These are phyloP conservation scores for Chalciporus pseudorubinellus DNA, from an alignment of 768 basidiomycete species.

Conservation along the genomic window DNA sequence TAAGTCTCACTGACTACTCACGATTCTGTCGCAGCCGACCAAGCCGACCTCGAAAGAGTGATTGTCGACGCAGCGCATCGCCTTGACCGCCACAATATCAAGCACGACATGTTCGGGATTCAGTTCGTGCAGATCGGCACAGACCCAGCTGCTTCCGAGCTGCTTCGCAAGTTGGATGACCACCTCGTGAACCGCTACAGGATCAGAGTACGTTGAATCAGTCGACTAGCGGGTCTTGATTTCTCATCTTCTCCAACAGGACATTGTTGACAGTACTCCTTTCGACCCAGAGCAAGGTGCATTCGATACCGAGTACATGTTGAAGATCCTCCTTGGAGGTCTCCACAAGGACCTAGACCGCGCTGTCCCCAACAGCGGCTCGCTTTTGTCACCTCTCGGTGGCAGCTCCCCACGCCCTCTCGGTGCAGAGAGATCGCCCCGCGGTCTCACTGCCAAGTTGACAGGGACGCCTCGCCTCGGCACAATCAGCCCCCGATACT, in stretches of 20 bases:
- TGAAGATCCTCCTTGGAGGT: slow-evolving; percentile 34
- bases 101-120: slow-evolving; percentile 41
- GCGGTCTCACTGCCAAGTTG: slow-evolving; percentile 6
- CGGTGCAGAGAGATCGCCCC: slow-evolving; percentile 13
- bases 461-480: slow-evolving; percentile 12
- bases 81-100: slow-evolving; percentile 36
- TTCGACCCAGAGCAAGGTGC: slow-evolving; percentile 31
- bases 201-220: slow-evolving; percentile 24
- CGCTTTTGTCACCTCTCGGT: slow-evolving; percentile 10
- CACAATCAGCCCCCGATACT: slow-evolving; percentile 13
- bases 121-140: slow-evolving; percentile 48
- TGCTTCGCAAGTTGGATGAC: slow-evolving; percentile 41
- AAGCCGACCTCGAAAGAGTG: slow-evolving; percentile 23
- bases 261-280: slow-evolving; percentile 48
- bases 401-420: not conserved
- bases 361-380: slow-evolving; percentile 1
- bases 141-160: slow-evolving; percentile 35
- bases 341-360: slow-evolving; percentile 20
- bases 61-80: slow-evolving; percentile 39
- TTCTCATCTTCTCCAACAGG: slow-evolving; percentile 24
- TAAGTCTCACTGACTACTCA: not conserved
- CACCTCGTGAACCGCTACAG: slow-evolving; percentile 32
- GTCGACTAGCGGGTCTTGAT: not conserved
- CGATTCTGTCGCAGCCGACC: slow-evolving; percentile 24
- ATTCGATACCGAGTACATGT: slow-evolving; percentile 35